Evolutionary conservation across 176 grass and related monocot species (phyloP).

Genomic region (Oryza australiensis): DNA sequence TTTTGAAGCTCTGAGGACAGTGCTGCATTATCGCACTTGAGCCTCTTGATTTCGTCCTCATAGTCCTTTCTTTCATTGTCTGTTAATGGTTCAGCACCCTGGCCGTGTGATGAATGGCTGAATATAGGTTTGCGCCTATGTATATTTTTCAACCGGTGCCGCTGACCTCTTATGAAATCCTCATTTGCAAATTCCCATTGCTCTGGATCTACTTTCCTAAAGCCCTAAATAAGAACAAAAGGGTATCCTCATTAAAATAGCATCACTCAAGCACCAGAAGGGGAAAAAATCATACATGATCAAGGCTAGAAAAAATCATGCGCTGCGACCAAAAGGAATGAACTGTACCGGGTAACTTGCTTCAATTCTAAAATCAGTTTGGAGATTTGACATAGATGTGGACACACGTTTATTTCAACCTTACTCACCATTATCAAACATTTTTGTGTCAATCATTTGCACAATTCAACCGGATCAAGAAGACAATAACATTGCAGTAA

Average conservation of each 20-base stretch:
- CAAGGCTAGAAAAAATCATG: slow-evolving; percentile 5
- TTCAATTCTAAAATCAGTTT: neutral
- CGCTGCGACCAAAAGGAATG: neutral
- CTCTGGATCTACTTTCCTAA: slow-evolving; percentile 86
- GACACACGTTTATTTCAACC: slow-evolving; percentile 17
- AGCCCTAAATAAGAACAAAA: slow-evolving; percentile 54
- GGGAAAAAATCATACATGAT: neutral
- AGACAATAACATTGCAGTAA: neutral
- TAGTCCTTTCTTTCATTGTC: slow-evolving; percentile 70
- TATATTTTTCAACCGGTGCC: slow-evolving; percentile 70
- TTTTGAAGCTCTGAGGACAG: slow-evolving; percentile 61
- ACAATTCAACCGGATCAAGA: slow-evolving; percentile 17
- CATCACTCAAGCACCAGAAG: neutral
- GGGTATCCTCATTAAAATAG: neutral
- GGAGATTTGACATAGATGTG: neutral
- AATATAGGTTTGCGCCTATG: slow-evolving; percentile 87
- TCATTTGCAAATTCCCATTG: slow-evolving; percentile 97
- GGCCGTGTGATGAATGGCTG: slow-evolving; percentile 72
- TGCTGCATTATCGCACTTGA: slow-evolving; percentile 58
- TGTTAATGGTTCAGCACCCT: slow-evolving; percentile 46
- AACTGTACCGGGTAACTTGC: neutral
- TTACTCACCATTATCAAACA: neutral
- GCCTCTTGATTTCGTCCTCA: slow-evolving; percentile 74
- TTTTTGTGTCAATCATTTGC: neutral
- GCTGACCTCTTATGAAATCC: slow-evolving; percentile 68